Percentiles rank a stretch among this genome's conserved stretches.
Evolutionary conservation across 2,329 filamentous ascomycete species (phyloP).

Genomic region (Nemania sp.): DNA sequence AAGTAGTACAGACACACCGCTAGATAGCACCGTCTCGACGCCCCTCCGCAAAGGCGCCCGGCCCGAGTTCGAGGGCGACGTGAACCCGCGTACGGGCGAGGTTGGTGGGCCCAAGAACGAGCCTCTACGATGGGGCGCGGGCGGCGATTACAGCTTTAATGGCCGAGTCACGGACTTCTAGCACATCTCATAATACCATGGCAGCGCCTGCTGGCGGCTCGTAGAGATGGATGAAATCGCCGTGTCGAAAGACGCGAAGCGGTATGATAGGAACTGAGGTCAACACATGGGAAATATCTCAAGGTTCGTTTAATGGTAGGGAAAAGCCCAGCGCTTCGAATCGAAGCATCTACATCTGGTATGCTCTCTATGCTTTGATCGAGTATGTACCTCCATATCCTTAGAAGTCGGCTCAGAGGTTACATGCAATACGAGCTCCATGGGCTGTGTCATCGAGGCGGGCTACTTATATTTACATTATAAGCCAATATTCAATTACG

Average conservation of each 20-base stretch:
- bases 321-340: too few relatives aligned
- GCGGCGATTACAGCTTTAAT: slow-evolving; percentile 90
- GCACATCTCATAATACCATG: not conserved
- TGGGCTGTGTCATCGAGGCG: not conserved
- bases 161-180: slow-evolving; percentile 93
- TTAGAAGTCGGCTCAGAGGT: not conserved
- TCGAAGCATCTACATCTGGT: too few relatives aligned
- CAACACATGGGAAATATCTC: too few relatives aligned
- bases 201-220: too few relatives aligned
- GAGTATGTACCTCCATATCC: not conserved
- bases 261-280: too few relatives aligned
- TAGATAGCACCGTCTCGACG: not conserved
- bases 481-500: not conserved
- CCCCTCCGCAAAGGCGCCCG: slow-evolving; percentile 73
- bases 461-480: not conserved
- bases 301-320: too few relatives aligned
- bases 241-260: too few relatives aligned
- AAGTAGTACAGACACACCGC: not conserved
- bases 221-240: too few relatives aligned
- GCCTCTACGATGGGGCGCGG: slow-evolving; percentile 85
- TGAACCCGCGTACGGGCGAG: slow-evolving; percentile 94
- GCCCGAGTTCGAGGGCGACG: slow-evolving; percentile 93
- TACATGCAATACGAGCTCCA: not conserved
- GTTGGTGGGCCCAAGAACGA: slow-evolving; percentile 98
- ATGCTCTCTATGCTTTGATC: not conserved